These are phyloP conservation scores for Fusarium udum DNA, from an alignment of 2,329 filamentous ascomycete genomes.

Conservation along the genomic window DNA sequence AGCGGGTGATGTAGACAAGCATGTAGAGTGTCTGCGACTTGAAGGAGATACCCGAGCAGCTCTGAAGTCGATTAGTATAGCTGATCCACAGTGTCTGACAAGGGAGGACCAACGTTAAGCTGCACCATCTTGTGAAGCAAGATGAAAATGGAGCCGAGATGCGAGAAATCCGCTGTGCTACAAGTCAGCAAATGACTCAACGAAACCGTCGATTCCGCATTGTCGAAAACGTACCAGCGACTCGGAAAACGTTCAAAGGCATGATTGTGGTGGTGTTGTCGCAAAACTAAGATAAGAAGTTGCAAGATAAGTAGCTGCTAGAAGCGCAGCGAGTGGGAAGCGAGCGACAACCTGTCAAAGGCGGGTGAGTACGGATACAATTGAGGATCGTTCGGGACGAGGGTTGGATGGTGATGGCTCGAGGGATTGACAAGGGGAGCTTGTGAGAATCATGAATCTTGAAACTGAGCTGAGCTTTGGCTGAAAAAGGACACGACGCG, in stretches of 20 bases:
- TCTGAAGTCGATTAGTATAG: constrained; percentile 64
- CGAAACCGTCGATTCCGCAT: background rate
- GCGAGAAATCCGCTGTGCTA: constrained; percentile 85
- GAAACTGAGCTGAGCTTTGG: constrained; percentile 30
- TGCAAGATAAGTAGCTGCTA: constrained; percentile 24
- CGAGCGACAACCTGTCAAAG: constrained; percentile 29
- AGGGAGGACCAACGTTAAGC: constrained; percentile 73
- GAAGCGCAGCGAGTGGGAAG: constrained; percentile 29
- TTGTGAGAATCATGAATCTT: constrained; percentile 39
- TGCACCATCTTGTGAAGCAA: constrained; percentile 96
- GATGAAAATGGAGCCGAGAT: constrained; percentile 92
- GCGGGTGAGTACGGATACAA: constrained; percentile 15
- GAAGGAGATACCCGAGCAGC: constrained; percentile 97
- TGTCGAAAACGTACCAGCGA: constrained; percentile 58
- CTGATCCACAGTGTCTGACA: constrained; percentile 1
- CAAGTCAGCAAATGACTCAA: constrained; percentile 28
- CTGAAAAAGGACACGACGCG: constrained; percentile 47
- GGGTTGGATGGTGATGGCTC: constrained; percentile 25
- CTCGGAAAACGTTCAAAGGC: constrained; percentile 65
- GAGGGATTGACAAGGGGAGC: constrained; percentile 37
- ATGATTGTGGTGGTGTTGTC: constrained; percentile 50
- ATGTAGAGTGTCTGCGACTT: constrained; percentile 97
- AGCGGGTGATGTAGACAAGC: constrained; percentile 91
- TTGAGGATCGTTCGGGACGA: constrained; percentile 25
- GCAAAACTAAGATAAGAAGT: constrained; percentile 24